These are phyloP conservation scores for Musa itinerans DNA, from an alignment of 176 grass and related monocot genomes.

Conservation along the genomic window DNA sequence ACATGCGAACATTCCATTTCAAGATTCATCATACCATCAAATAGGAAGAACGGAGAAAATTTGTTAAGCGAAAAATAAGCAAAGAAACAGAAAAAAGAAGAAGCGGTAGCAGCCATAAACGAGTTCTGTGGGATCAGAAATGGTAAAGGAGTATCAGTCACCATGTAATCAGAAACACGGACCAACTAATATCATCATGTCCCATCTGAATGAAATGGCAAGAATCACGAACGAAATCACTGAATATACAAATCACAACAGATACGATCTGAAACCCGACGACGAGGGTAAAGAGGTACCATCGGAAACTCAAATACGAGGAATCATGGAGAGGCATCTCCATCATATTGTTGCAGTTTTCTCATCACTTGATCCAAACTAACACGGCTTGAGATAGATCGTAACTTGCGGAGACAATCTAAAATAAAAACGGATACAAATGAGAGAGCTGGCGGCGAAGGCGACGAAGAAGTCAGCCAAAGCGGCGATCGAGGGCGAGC, in stretches of 20 bases:
- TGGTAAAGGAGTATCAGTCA: constrained; percentile 34
- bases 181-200: constrained; percentile 58
- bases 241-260: neutral
- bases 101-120: neutral
- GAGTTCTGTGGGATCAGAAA: constrained; percentile 23
- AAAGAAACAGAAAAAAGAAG: neutral
- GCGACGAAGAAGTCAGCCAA: too few relatives aligned
- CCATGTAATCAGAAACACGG: constrained; percentile 56
- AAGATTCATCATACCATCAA: constrained; percentile 40
- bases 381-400: neutral
- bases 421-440: too few relatives aligned
- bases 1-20: constrained; percentile 48
- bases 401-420: too few relatives aligned
- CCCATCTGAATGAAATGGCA: neutral
- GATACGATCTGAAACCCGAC: neutral
- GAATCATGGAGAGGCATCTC: constrained; percentile 30
- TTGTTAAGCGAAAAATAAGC: neutral
- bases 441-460: too few relatives aligned
- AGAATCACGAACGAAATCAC: neutral
- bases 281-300: neutral
- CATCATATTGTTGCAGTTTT: constrained; percentile 78
- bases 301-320: constrained; percentile 75
- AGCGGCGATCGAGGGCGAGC: too few relatives aligned
- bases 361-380: constrained; percentile 33
- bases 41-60: neutral